Base-by-base conservation (phyloP, 2,329 filamentous ascomycete genomes). In the Coleophoma crateriformis region DNA sequence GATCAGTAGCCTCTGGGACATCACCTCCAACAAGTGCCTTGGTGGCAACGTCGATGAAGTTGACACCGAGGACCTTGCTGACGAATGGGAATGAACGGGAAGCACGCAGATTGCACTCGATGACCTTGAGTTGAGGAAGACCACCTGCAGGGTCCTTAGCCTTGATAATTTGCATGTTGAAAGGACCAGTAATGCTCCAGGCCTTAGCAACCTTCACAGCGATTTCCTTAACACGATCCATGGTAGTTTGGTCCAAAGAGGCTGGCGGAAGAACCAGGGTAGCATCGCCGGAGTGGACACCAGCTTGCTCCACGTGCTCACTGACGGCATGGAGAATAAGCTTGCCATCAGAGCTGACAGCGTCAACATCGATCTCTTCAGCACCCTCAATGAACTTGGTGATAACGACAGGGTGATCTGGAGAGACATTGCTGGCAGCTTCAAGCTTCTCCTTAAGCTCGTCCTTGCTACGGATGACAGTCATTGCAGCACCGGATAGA, bases 121-220 rank as follows among this genome's bases (percentile, higher is more conserved):
- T 97, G 64, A 97, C 92, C 78, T 96, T 96, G 58, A 97, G 81
- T 27, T 81, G 77, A 33, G 88, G 82, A 64, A 86, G 80, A 49
- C 85, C 85, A 50, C 87, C 87, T 51, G 88, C 84, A 33, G 86
- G 82, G 63, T 87, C 76, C 12, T 88, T 78, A 34, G 88, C 90
- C 76, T 95, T 95, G 80, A 99, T 97, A 71, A 99, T 95, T 68
- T 99, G 94, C 92, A 99, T 97, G 80, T 99, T 99, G 83, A 97
- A 99, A 51, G 94, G 94, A 49, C 94, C 94, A 17, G 90, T 97
- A 69, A 97, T 97, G 65, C 81, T 90, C 90, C 92, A 96, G 44
- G 94, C 94, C 72, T 94, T 88, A 58, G 94, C 94, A 47, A 99
- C 91, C 81, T 96, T 97, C 70, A 91, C 72, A 14, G 94, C 92